phyloP scores from a whole-genome alignment of 2,329 filamentous ascomycete species.

The Penicillium sumatraense region DNA sequence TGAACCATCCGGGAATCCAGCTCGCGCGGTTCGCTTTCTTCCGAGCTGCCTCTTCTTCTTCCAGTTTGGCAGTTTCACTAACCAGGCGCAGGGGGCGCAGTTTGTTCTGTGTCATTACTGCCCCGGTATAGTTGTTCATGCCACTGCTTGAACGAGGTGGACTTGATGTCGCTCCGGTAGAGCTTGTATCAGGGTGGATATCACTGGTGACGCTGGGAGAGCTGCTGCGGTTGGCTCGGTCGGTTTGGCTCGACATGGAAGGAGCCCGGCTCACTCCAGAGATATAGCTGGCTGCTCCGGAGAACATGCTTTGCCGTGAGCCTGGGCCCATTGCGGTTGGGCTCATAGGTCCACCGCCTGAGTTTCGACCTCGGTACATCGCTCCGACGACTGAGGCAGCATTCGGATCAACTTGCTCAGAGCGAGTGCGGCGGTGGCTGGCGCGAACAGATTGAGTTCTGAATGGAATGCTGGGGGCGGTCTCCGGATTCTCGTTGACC shows the following conservation, averaged over 20 bases:
- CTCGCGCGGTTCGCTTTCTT: slow-evolving; percentile 52
- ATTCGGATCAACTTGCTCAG: slow-evolving; percentile 50
- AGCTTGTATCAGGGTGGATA: slow-evolving; percentile 49
- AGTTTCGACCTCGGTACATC: slow-evolving; percentile 76
- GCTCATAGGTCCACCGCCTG: slow-evolving; percentile 56
- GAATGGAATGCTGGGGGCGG: slow-evolving; percentile 54
- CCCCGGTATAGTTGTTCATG: slow-evolving; percentile 70
- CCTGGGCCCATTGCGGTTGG: slow-evolving; percentile 52
- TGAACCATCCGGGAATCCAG: slow-evolving; percentile 53
- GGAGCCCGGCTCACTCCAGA: slow-evolving; percentile 60
- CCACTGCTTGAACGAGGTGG: slow-evolving; percentile 68
- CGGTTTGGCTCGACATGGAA: slow-evolving; percentile 53
- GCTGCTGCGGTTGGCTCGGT: slow-evolving; percentile 64
- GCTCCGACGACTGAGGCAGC: slow-evolving; percentile 80
- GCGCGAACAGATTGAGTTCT: slow-evolving; percentile 46
- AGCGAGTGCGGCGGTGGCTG: slow-evolving; percentile 54
- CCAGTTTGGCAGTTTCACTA: slow-evolving; percentile 46
- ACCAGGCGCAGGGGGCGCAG: slow-evolving; percentile 85
- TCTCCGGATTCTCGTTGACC: slow-evolving; percentile 52
- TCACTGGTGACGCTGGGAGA: slow-evolving; percentile 64
- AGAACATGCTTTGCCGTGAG: slow-evolving; percentile 47
- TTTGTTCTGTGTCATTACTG: slow-evolving; percentile 69
- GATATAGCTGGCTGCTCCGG: slow-evolving; percentile 52
- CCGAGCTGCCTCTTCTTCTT: slow-evolving; percentile 47
- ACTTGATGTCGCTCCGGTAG: slow-evolving; percentile 53